Base-by-base conservation (phyloP, 345 rosid genomes). In the Eutrema yunnanense region DNA sequence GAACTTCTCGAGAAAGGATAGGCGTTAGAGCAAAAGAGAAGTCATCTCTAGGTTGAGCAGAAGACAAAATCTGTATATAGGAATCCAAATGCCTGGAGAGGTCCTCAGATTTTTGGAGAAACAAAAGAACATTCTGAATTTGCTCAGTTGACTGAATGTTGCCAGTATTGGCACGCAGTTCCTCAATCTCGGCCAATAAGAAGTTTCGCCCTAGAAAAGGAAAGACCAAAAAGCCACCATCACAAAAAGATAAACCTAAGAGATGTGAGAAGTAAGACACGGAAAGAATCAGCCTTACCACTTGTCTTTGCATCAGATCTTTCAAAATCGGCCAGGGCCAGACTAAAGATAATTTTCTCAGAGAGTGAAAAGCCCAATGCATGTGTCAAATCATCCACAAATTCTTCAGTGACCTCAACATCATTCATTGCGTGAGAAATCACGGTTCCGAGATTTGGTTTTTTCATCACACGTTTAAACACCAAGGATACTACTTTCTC, bases 81-180 rank as follows among this genome's bases (percentile, higher is more conserved):
- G 82, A 83, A 75, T 87, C 96, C 44, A 88, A 71, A 69, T 92
- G 96, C 74, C 80, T 75, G 78, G 96, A 80, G n/a, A 89, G 87
- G 53, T 81, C 90, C 6, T 84, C 91, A 11, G 93, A 89, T 30
- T 38, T 79, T 76, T 82, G 92, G 67, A 95, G 96, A 82, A 95
- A 92, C 87, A 84, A 73, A 13, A 87, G 64, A 55, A 88, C 77
- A 65, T 79, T 81, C 75, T 87, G 99, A 71, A 92, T 87, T 82
- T 86, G 90, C 82, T 87, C 96, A 6, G 80, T 69, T 13, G 92
- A 84, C 63, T 69, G 79, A 32, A 86, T 7, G 42, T 84, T 78
- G 74, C 63, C 76, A 13, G 88, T 84, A 77, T 80, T 84, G 50
- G 82, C 81, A 56, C 68, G 74, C 69, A 92, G 69, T 22, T 88